These are phyloP conservation scores for Ophiostoma novo-ulmi DNA, from an alignment of 2,329 filamentous ascomycete genomes.

Conservation along the genomic window DNA sequence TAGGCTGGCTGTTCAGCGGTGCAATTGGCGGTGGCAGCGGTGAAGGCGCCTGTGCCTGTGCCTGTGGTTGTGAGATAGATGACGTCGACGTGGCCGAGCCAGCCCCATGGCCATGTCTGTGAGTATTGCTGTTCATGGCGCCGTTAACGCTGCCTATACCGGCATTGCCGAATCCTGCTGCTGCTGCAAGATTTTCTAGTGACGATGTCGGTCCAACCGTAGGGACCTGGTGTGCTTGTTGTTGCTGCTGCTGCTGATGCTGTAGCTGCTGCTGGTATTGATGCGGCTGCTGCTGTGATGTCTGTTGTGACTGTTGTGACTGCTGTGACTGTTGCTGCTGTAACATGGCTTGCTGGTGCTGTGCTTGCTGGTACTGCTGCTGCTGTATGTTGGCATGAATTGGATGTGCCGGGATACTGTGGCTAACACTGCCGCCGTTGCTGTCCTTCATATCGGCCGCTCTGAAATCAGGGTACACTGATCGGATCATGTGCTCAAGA, in stretches of 20 bases:
- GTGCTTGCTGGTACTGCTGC: background rate
- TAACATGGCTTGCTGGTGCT: background rate
- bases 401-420: constrained; percentile 6
- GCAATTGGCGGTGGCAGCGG: constrained; percentile 12
- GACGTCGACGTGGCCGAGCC: background rate
- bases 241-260: background rate
- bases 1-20: background rate
- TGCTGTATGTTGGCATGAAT: constrained; percentile 9
- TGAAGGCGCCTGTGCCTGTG: background rate
- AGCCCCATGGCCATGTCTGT: background rate
- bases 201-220: background rate
- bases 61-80: background rate
- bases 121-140: background rate
- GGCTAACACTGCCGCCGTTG: constrained; percentile 4
- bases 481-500: constrained; percentile 25
- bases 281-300: constrained; percentile 7
- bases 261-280: background rate
- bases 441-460: constrained; percentile 11
- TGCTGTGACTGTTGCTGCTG: background rate
- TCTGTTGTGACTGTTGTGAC: constrained; percentile 29
- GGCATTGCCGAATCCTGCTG: background rate
- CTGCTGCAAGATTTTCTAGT: background rate
- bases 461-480: constrained; percentile 27
- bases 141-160: background rate
- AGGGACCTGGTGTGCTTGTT: background rate